These are phyloP conservation scores for Ceratobasidium sp. DNA, from an alignment of 1,284 basidiomycete species.

Conservation along the genomic window DNA sequence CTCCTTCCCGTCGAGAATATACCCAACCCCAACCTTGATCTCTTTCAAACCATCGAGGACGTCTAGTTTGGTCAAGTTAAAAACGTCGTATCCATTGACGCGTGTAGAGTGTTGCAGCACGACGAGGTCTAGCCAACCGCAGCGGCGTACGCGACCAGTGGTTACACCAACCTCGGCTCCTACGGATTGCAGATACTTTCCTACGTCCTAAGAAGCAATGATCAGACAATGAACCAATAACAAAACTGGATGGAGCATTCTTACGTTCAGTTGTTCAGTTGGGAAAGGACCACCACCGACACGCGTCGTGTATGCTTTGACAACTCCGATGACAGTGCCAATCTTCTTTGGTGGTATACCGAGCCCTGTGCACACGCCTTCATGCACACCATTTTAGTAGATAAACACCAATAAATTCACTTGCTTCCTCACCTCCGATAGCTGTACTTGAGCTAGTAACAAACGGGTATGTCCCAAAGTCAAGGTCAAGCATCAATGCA, in stretches of 20 bases:
- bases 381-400: conserved; percentile 21
- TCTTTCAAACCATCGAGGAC: conserved; percentile 87
- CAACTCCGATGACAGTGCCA: conserved; percentile 87
- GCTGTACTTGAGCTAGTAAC: conserved; percentile 94
- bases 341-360: conserved; percentile 92
- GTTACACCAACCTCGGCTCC: conserved; percentile 93
- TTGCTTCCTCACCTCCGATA: conserved; percentile 70
- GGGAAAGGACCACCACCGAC: conserved; percentile 99
- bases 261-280: conserved; percentile 89
- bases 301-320: conserved; percentile 98
- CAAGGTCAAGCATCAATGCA: conserved; percentile 97
- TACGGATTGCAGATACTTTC: conserved; percentile 91
- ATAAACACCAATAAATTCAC: not conserved
- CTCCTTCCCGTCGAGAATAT: conserved; percentile 81
- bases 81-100: conserved; percentile 94
- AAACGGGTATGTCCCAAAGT: conserved; percentile 97
- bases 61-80: conserved; percentile 98
- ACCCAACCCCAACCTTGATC: conserved; percentile 90
- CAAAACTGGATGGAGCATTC: conserved; percentile 49
- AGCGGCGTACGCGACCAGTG: conserved; percentile 90
- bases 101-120: conserved; percentile 92
- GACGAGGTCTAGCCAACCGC: conserved; percentile 97
- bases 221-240: not conserved
- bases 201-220: conserved; percentile 68
- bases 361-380: conserved; percentile 91